Base-by-base conservation (phyloP, 306 rosid species). In the Sechiopsis laciniata region DNA sequence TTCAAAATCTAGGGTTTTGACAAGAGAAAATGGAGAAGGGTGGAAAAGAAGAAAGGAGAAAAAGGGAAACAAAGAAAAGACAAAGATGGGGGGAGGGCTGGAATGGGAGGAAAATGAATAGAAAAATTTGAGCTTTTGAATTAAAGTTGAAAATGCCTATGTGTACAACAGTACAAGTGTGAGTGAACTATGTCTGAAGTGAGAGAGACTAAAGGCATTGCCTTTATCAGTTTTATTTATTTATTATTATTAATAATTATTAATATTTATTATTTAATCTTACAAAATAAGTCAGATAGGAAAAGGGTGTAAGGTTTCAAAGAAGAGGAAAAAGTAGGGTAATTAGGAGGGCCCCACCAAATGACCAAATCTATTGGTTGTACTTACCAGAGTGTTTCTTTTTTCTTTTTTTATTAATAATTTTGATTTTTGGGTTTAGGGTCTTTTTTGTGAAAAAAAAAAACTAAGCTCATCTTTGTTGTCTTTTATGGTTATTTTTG, bases 1-100 rank as follows among this genome's bases (percentile, higher is more conserved):
- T 90, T 85, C 12, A 0, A 85, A 87, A 82, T 81, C 88, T 86
- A 88, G 92, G 96, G 92, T 82, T 94, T 89, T 86, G 89, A 80
- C 64, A 77, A 80, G 79, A 78, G 45, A 37, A 72, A 87, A 81
- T 82, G 88, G 82, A 83, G 92, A 71, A 80, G 78, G 70, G 72
- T 50, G 86, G 71, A 81, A 84, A 84, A 57, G 79, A 73, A 48
- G 65, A 72, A 78, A 50, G 80, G 80, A 63, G n/a, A 51, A 19
- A 51, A 19, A 59, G 69, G 64, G 54, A 75, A 54, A 24, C 24
- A 29, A 62, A 45, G 72, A 53, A 64, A 37, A 52, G 71, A 78
- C 74, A 76, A 64, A 72, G 76, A 65, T 13, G 11, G 37, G 75
- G 75, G 64, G 58, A 76, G 74, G 77, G 59, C 24, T 12, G 77